Percentiles rank a stretch among this genome's conserved stretches.
Conservation (phyloP, 2,329 filamentous ascomycete genomes). For the Trichoderma hamatum region DNA sequence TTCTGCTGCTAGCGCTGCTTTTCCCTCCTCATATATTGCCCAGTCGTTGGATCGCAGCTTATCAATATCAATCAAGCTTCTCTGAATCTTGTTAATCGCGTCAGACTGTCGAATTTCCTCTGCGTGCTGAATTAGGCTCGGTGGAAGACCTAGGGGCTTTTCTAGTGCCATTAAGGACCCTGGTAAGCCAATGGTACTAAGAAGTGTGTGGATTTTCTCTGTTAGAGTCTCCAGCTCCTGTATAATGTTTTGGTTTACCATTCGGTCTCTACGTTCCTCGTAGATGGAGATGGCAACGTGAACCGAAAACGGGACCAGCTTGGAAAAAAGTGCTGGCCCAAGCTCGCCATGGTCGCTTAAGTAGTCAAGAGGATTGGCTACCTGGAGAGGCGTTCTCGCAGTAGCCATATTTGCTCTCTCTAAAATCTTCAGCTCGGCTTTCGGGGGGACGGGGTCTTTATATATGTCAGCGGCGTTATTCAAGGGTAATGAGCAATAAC, state of each 20-base stretch:
- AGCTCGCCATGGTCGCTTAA: slow-evolving; percentile 80
- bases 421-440: slow-evolving; percentile 82
- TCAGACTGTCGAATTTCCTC: slow-evolving; percentile 93
- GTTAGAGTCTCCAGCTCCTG: slow-evolving; percentile 82
- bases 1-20: slow-evolving; percentile 75
- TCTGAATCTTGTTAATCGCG: slow-evolving; percentile 74
- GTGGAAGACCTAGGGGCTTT: slow-evolving; percentile 88
- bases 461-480: slow-evolving; percentile 51
- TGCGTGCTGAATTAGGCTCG: slow-evolving; percentile 82
- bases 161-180: slow-evolving; percentile 93
- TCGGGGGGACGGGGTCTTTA: slow-evolving; percentile 78
- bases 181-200: slow-evolving; percentile 83
- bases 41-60: slow-evolving; percentile 83
- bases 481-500: slow-evolving; percentile 32
- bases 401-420: slow-evolving; percentile 89
- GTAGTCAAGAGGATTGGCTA: slow-evolving; percentile 77
- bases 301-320: slow-evolving; percentile 92
- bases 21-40: slow-evolving; percentile 80
- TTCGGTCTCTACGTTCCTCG: slow-evolving; percentile 84
- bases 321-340: slow-evolving; percentile 83
- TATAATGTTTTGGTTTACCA: slow-evolving; percentile 86
- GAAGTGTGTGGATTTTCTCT: slow-evolving; percentile 73
- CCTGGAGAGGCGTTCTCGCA: slow-evolving; percentile 76
- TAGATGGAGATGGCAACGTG: slow-evolving; percentile 96
- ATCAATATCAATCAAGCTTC: slow-evolving; percentile 84